Evolutionary conservation across 2,329 filamentous ascomycete species (phyloP).

Genomic region (Colletotrichum sojae): DNA sequence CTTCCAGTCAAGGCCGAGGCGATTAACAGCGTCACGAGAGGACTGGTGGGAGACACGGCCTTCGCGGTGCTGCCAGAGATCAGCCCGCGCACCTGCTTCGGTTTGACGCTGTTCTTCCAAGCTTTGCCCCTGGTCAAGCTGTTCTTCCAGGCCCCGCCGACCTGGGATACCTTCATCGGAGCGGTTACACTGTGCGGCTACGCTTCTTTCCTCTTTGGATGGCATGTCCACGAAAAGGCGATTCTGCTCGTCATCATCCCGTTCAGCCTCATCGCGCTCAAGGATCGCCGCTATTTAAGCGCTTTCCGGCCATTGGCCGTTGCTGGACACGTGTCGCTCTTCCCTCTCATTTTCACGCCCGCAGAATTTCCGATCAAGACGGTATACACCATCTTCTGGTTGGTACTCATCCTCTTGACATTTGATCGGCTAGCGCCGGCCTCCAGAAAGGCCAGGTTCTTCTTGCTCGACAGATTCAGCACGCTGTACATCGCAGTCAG

Average conservation of each 20-base stretch:
- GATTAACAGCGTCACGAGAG: slow-evolving; percentile 89
- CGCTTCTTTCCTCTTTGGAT: slow-evolving; percentile 96
- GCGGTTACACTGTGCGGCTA: slow-evolving; percentile 94
- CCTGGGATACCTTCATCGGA: slow-evolving; percentile 91
- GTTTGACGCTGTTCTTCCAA: slow-evolving; percentile 87
- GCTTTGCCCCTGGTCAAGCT: slow-evolving; percentile 84
- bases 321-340: slow-evolving; percentile 93
- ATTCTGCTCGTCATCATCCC: slow-evolving; percentile 95
- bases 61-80: slow-evolving; percentile 95
- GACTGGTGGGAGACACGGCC: slow-evolving; percentile 91
- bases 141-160: slow-evolving; percentile 75
- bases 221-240: slow-evolving; percentile 99
- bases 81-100: slow-evolving; percentile 83
- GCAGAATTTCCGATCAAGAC: slow-evolving; percentile 96
- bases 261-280: slow-evolving; percentile 91
- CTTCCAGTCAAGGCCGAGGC: slow-evolving; percentile 81
- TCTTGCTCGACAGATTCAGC: slow-evolving; percentile 91
- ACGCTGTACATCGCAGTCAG: slow-evolving; percentile 90
- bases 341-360: slow-evolving; percentile 92
- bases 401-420: slow-evolving; percentile 85
- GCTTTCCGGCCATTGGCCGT: slow-evolving; percentile 94
- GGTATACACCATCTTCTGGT: slow-evolving; percentile 92
- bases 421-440: slow-evolving; percentile 93
- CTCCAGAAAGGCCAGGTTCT: slow-evolving; percentile 83
- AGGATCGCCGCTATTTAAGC: slow-evolving; percentile 89